Base-by-base conservation (phyloP, 306 rosid genomes). In the Trifolium subterraneum region DNA sequence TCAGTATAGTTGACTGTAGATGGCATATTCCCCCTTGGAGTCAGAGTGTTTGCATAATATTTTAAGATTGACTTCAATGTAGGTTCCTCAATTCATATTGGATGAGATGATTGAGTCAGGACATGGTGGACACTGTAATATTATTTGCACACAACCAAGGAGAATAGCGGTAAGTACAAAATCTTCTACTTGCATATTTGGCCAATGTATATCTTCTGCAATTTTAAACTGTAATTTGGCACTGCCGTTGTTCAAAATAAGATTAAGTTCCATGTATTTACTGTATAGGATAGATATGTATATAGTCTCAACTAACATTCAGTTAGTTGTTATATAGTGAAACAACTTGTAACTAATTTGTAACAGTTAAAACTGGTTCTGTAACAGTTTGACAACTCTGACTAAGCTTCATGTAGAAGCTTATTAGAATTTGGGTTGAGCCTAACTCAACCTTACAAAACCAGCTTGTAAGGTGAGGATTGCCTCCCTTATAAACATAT, bases 21-120 rank as follows among this genome's bases (percentile, higher is more conserved):
- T 71, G 78, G 20, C 61, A 60, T 63, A 52, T 45, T 71, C 14
- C 51, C 23, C 45, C 52, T 68, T 23, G 64, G 67, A 12, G 12
- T 77, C 48, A 44, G 59, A 51, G 47, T 25, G 70, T 60, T 35
- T 52, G 18, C 54, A 33, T 20, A 27, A 44, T 58, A 23, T 42
- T 54, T 66, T 72, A 48, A 77, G 45, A 77, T 42, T 80, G 62
- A 23, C 66, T 64, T 76, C 66, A 66, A 62, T 79, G 83, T 68
- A 92, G 97, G 98, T 93, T 84, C 97, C 98, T 3, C 98, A 93
- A 85, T 89, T 91, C 84, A 84, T 91, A 74, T 83, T 93, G 96
- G 98, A 93, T 85, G 96, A 85, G 81, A 91, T 88, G 97, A 89
- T 93, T 48, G 88, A 91, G 66, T 89, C 87, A 8, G 93, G 92